These are phyloP conservation scores for Mangifera indica DNA, from an alignment of 345 rosid genomes.

Conservation along the genomic window DNA sequence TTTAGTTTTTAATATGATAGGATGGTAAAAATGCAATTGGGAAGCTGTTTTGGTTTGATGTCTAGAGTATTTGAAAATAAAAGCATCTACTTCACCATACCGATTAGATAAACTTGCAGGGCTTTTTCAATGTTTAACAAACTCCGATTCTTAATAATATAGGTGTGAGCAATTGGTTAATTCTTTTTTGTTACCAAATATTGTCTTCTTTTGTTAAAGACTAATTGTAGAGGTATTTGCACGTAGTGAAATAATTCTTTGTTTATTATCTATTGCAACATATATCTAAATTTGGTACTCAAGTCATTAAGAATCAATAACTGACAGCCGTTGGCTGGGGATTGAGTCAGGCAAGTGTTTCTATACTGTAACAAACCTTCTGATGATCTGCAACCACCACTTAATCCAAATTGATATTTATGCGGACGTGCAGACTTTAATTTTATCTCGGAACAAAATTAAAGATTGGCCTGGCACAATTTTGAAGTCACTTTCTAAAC, in stretches of 20 bases:
- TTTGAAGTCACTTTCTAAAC: slow-evolving; percentile 62
- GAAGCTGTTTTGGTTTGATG: background rate
- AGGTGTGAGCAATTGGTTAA: background rate
- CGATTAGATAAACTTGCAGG: background rate
- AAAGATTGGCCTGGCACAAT: slow-evolving; percentile 76
- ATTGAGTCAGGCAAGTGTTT: background rate
- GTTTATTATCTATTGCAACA: background rate
- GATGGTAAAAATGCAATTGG: background rate
- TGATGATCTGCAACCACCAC: slow-evolving; percentile 1
- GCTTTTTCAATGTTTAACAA: slow-evolving; percentile 2
- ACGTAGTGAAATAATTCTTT: background rate
- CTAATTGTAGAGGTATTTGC: background rate
- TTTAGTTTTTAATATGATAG: background rate
- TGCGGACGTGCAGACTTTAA: slow-evolving; percentile 55
- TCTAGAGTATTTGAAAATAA: background rate
- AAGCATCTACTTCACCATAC: background rate
- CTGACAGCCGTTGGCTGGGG: slow-evolving; percentile 2
- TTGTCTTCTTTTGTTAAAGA: background rate
- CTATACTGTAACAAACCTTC: background rate
- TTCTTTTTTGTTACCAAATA: background rate
- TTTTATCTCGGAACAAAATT: slow-evolving; percentile 77
- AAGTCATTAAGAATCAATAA: background rate
- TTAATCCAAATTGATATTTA: slow-evolving; percentile 4
- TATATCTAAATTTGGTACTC: background rate
- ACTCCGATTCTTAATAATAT: background rate